Evolutionary conservation across 2,329 filamentous ascomycete genomes (phyloP), one percentile per base, ranked within the genome.

Genomic region (Gremmenia infestans): DNA sequence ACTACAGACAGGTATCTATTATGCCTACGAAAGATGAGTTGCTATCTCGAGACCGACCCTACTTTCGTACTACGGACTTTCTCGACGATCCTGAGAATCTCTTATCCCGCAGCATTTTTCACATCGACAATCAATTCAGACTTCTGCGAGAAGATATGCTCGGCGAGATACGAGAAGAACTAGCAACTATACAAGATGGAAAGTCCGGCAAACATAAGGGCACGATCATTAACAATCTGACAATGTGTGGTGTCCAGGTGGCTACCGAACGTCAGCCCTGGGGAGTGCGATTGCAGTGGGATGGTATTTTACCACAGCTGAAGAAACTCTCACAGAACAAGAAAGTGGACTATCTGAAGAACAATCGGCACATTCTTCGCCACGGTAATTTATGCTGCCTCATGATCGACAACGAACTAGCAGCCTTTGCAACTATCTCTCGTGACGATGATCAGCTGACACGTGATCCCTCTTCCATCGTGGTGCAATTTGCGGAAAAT

Each of bases 91-190:
- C 68, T 0, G 55, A 72, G 1, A 35, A 65, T 12, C 56, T 37
- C 5, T 43, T 72, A 1, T 62, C 67, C 0, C 76, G 82, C 1
- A 67, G 77, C 0, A 70, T 70, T 0, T 68, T 72, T 0, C 83
- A 90, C 65, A 68, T 88, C 0, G 87, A 89, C 63, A 88, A 87
- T 64, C 83, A 89, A 51, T 92, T 88, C 60, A 83, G 88, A 0
- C 76, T 91, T 0, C 72, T 89, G 0, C 74, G 88, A 2, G 86
- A 91, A 62, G 87, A 91, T 59, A 85, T 90, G 77, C 70, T 91
- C 0, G 80, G 76, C 0, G 85, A 87, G 59, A 72, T 91, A 2
- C 78, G 82, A 1, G 80, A 84, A 8, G 85, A 87, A 48, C 67
- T 86, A 0, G 76, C 82, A 28, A 71, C 76, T 4, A 74, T 79